Conservation (phyloP, 2,329 filamentous ascomycete genomes). For the Tetracladium maxilliforme region DNA sequence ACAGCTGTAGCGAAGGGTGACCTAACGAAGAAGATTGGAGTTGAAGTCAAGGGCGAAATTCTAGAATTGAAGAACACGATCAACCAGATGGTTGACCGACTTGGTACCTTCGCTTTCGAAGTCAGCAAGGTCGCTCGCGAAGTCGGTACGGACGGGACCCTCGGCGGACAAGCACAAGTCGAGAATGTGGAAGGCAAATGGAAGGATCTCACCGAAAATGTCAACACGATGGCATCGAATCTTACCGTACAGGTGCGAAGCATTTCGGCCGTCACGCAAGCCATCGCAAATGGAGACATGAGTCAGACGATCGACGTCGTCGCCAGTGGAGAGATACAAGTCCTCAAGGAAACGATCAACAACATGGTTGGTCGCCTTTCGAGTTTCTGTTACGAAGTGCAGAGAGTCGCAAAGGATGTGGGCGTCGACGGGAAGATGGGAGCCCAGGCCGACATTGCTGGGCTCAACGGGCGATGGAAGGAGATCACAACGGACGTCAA, state of each 20-base stretch:
- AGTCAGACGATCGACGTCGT: conserved; percentile 92
- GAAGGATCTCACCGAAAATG: conserved; percentile 89
- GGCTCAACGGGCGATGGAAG: conserved; percentile 89
- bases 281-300: conserved; percentile 91
- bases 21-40: conserved; percentile 88
- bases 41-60: conserved; percentile 89
- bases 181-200: conserved; percentile 95
- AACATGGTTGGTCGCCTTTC: conserved; percentile 96
- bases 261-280: conserved; percentile 88
- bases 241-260: conserved; percentile 65
- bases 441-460: conserved; percentile 86
- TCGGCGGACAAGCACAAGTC: conserved; percentile 86
- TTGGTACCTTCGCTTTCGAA: conserved; percentile 91
- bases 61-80: conserved; percentile 92
- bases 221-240: conserved; percentile 63
- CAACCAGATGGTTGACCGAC: conserved; percentile 96
- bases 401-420: conserved; percentile 90
- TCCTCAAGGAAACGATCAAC: conserved; percentile 92
- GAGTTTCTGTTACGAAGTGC: conserved; percentile 91
- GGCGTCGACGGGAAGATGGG: conserved; percentile 98
- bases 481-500: conserved; percentile 58
- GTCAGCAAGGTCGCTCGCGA: conserved; percentile 92
- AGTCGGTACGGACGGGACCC: conserved; percentile 88
- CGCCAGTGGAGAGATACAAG: conserved; percentile 85
- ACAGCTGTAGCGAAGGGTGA: conserved; percentile 91